These are phyloP conservation scores for Streptanthus diversifolius DNA, from an alignment of 345 rosid species.

Conservation along the genomic window DNA sequence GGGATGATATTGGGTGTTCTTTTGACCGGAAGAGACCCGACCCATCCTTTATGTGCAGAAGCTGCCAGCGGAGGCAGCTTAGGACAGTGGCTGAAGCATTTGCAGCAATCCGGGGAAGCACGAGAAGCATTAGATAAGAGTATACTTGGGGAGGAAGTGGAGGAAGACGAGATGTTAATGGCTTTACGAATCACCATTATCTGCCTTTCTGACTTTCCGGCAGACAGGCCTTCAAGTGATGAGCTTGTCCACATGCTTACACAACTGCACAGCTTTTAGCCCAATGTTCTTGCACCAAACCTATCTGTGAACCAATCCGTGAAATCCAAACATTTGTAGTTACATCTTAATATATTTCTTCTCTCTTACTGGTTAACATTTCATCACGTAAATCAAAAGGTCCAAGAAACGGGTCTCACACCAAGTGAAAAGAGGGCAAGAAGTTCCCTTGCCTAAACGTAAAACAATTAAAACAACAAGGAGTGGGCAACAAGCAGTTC, in stretches of 20 bases:
- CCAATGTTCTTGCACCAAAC: conserved; percentile 6
- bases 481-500: not conserved
- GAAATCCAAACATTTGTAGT: conserved; percentile 9
- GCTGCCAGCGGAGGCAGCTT: conserved; percentile 52
- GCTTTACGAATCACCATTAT: conserved; percentile 82
- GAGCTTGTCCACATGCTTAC: conserved; percentile 94
- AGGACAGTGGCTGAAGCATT: conserved; percentile 77
- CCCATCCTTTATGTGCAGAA: conserved; percentile 60
- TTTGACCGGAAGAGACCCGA: conserved; percentile 77
- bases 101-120: conserved; percentile 86
- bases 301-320: not conserved
- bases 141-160: conserved; percentile 82
- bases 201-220: conserved; percentile 83
- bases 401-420: conserved; percentile 3
- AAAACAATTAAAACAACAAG: not conserved
- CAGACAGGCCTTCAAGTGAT: conserved; percentile 88
- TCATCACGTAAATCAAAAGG: conserved; percentile 8
- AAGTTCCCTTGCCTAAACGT: not conserved
- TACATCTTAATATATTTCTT: not conserved
- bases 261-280: conserved; percentile 83
- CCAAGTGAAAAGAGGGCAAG: conserved; percentile 8
- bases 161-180: conserved; percentile 98
- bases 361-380: not conserved
- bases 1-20: conserved; percentile 89
- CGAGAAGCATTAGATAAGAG: conserved; percentile 77